Conservation (phyloP, 2,329 filamentous ascomycete genomes). For the Neofusicoccum cordaticola region DNA sequence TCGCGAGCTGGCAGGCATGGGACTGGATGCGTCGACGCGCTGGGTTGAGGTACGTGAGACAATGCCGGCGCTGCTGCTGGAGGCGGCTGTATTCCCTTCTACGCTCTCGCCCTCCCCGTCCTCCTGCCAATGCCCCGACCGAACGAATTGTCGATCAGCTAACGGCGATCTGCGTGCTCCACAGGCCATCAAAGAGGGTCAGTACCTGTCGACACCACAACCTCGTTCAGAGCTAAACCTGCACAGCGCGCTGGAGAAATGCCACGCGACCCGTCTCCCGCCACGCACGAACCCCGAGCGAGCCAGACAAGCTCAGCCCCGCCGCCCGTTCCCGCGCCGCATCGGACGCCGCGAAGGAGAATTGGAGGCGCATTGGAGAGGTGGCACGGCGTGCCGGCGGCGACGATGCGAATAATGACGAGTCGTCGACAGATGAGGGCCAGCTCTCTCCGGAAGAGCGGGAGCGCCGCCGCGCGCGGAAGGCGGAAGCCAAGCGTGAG, state of each 20-base stretch:
- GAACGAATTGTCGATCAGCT: constrained; percentile 5
- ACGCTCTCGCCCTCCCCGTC: background rate
- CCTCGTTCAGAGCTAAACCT: constrained; percentile 27
- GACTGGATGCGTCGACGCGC: constrained; percentile 65
- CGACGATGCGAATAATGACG: constrained; percentile 51
- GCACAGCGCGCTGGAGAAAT: constrained; percentile 52
- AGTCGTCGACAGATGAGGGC: constrained; percentile 50
- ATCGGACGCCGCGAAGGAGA: constrained; percentile 54
- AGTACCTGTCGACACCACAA: constrained; percentile 22
- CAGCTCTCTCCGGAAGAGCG: constrained; percentile 35
- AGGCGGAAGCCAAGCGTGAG: constrained; percentile 52
- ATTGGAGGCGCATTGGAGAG: constrained; percentile 72
- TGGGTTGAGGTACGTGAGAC: constrained; percentile 63
- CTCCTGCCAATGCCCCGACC: background rate
- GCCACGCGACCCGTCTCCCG: constrained; percentile 47
- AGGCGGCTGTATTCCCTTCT: constrained; percentile 17
- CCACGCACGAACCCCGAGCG: constrained; percentile 30
- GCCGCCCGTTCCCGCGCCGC: constrained; percentile 25
- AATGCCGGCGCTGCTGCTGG: constrained; percentile 18
- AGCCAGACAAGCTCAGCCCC: constrained; percentile 20
- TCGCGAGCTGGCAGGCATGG: constrained; percentile 66
- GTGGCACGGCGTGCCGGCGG: constrained; percentile 70
- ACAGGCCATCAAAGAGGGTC: constrained; percentile 52
- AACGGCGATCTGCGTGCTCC: constrained; percentile 24
- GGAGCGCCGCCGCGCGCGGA: constrained; percentile 31